Base-by-base conservation (phyloP, 2,329 filamentous ascomycete genomes). In the Aspergillus bombycis region DNA sequence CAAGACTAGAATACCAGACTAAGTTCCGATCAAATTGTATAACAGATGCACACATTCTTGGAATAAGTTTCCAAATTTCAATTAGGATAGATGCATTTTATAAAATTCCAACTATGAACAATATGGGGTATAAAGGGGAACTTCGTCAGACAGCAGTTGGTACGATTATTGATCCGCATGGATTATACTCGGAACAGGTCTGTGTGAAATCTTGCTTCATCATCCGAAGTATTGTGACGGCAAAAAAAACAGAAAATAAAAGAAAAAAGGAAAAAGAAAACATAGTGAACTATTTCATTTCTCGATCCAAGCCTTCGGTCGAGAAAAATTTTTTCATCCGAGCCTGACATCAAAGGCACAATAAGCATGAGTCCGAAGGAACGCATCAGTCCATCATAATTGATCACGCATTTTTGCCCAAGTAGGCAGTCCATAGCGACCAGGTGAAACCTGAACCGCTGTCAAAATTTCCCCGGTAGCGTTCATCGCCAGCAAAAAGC, bases 161-260 rank as follows among this genome's bases (percentile, higher is more conserved):
- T 77, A 77, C 72, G 74, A 80, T 78, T 77, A 63, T 70, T 75
- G 69, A 72, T 82, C 80, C 77, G 77, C 80, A 82, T 73, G 86
- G 82, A 81, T 82, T 85, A 81, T 58, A 36, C 82, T 92, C 89
- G 91, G 92, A 91, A 92, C 78, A 81, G 79, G 78, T 81, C 77
- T 81, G 79, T 81, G 78, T 87, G 75, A 82, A 83, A 85, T 82
- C 80, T 77, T 77, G 76, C 80, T 82, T 86, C 84, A 85, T 85
- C 84, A 86, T 82, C 72, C 65, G 65, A 66, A 67, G 65, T 65
- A 41, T 48, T n/a, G 46, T 56, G 30, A 50, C 28, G n/a, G n/a
- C 41, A n/a, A 58, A 62, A 46, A 21, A 48, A 56, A 61, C 23
- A 30, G 23, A 30, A 30, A 50, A 23, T 11, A 21, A 7, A 23